phyloP scores from a whole-genome alignment of 148 eudicot species.

The Rhododendron ovatum region DNA sequence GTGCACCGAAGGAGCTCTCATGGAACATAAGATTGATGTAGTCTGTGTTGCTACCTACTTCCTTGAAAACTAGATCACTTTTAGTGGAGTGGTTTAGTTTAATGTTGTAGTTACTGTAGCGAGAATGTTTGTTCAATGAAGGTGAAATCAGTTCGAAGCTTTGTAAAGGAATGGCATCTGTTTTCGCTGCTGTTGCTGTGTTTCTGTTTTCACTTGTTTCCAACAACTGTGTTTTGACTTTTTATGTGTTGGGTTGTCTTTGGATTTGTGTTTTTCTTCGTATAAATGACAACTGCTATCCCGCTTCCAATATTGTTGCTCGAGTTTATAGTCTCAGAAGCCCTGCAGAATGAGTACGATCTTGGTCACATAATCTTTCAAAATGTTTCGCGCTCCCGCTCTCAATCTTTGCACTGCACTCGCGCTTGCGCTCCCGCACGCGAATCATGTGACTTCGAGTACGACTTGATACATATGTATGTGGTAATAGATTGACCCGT shows the following conservation, averaged over 20 bases:
- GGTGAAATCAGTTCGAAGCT: neutral
- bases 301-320: neutral
- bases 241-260: neutral
- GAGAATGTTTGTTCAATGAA: neutral
- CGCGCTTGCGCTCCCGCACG: too few relatives aligned
- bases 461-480: too few relatives aligned
- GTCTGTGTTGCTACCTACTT: neutral
- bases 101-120: neutral
- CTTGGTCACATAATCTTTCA: too few relatives aligned
- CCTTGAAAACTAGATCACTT: neutral
- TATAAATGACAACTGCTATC: neutral
- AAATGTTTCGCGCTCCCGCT: too few relatives aligned
- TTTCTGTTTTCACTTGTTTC: neutral
- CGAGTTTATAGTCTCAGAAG: neutral
- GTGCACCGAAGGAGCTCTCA: conserved; percentile 12
- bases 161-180: neutral
- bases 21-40: neutral
- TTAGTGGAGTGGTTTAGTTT: neutral
- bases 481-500: too few relatives aligned
- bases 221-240: neutral
- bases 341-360: neutral
- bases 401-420: too few relatives aligned
- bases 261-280: neutral
- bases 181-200: neutral
- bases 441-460: too few relatives aligned